A percentile compares a stretch with the other conserved stretches of the same genome.
Evolutionary conservation across 495 filamentous ascomycete genomes (phyloP).

Genomic region (Aspergillus biplanus): DNA sequence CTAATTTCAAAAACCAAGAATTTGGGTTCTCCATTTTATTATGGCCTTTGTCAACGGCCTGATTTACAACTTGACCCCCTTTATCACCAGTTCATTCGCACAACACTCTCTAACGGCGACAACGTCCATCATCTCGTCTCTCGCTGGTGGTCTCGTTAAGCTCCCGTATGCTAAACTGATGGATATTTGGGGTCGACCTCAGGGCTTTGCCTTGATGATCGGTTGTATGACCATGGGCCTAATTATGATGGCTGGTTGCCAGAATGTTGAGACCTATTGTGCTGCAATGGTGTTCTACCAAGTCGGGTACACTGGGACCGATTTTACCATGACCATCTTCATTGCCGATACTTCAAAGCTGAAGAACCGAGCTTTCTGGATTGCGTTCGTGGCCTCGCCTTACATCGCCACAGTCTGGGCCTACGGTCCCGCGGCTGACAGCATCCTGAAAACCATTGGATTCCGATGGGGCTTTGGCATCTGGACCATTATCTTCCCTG

Average conservation of each 20-base stretch:
- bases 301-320: conserved; percentile 52
- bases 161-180: conserved; percentile 69
- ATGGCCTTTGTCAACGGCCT: conserved; percentile 18
- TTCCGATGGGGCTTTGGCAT: conserved; percentile 66
- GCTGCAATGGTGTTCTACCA: conserved; percentile 56
- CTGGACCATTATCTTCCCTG: conserved; percentile 60
- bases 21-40: conserved; percentile 26
- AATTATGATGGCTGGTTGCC: conserved; percentile 54
- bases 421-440: conserved; percentile 15
- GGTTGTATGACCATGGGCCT: conserved; percentile 42
- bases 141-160: conserved; percentile 64
- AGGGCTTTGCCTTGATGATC: conserved; percentile 52
- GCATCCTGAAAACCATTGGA: conserved; percentile 16
- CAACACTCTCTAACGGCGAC: conserved; percentile 37
- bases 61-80: conserved; percentile 21
- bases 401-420: conserved; percentile 55
- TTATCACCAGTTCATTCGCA: conserved; percentile 35
- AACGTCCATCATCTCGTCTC: conserved; percentile 35
- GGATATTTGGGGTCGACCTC: conserved; percentile 63
- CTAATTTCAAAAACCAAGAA: conserved; percentile 6
- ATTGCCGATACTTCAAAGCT: conserved; percentile 64
- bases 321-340: conserved; percentile 58
- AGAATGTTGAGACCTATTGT: conserved; percentile 48
- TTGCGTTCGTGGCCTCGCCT: conserved; percentile 57
- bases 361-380: conserved; percentile 58